These are phyloP conservation scores for Cladosporium cucumerinum DNA, from an alignment of 2,329 filamentous ascomycete genomes.

Conservation along the genomic window DNA sequence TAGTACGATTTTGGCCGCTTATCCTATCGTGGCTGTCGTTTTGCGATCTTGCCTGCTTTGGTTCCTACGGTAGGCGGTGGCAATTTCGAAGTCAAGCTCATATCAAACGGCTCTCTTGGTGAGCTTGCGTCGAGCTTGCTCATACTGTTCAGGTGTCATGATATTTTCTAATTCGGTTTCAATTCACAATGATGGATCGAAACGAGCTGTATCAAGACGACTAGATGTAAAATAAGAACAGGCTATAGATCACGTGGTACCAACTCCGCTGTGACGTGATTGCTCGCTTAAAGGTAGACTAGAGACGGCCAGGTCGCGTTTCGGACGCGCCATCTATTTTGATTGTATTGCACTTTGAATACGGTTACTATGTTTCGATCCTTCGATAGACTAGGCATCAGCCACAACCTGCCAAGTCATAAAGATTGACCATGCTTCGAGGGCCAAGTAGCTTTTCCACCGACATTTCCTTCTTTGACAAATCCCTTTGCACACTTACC, in stretches of 20 bases:
- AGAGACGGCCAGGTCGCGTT: not conserved
- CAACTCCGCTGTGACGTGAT: not conserved
- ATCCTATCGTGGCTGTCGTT: not conserved
- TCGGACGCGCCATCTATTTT: not conserved
- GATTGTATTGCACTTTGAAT: not conserved
- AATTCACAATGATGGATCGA: too few relatives aligned
- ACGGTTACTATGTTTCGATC: not conserved
- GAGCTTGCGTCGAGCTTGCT: not conserved
- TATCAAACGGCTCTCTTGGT: not conserved
- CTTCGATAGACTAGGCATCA: not conserved
- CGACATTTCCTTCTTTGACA: not conserved
- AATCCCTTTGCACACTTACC: not conserved
- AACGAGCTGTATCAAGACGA: not conserved
- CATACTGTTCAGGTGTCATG: not conserved
- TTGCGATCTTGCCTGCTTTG: not conserved
- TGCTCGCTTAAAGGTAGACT: not conserved
- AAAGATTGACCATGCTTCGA: not conserved
- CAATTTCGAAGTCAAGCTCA: not conserved
- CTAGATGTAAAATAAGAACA: not conserved
- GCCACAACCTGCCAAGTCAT: not conserved
- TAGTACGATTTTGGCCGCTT: constrained; percentile 12
- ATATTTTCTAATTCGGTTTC: not conserved
- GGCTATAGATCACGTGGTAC: not conserved
- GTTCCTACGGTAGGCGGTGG: not conserved
- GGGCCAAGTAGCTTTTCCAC: not conserved